Evolutionary conservation across 106 monocot species (phyloP), one percentile per base, ranked within the genome.

Genomic region (Ottelia alismoides): DNA sequence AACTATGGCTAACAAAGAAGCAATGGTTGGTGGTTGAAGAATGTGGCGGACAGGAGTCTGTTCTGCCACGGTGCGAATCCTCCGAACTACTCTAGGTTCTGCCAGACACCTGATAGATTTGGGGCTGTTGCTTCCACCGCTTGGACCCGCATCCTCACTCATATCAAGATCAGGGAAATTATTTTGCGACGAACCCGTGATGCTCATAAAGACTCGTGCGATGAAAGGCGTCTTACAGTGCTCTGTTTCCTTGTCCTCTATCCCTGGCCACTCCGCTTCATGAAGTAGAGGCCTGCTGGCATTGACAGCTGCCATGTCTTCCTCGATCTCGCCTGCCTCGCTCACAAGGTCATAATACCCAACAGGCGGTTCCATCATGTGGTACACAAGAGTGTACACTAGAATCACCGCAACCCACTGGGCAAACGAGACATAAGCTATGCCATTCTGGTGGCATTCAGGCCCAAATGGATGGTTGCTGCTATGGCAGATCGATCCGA

Each of bases 381-480:
- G n/a, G n/a, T n/a, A n/a, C n/a, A n/a, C n/a, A n/a, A n/a, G n/a
- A n/a, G 40, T 16, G 43, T 92, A 92, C 1, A 72, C 83, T 27
- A 92, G 80, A 56, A 92, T 74, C 20, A 92, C 87, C 0, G 92
- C 68, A 20, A 83, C 83, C 87, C 92, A 87, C 31, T 92, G 92
- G 6, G 92, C 79, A 26, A 87, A 87, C 2, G 87, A 87, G 12
- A 92, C 77, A 53, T 87, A 92, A 1, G 92, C 92, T 18, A 77
- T 49, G 19, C 92, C 87, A 0, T n/a, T 72, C 7, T 65, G 46
- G 45, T 60, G 60, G 66, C 92, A 92, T 1, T 58, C 48, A 3
- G 67, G 69, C 2, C 92, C 87, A 30, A 92, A 92, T 0, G 77
- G 87, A 26, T 80, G 67, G 27, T 64, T 73, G 11, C 70, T 29